Evolutionary conservation across 257 asterid species (phyloP), one percentile per base, ranked within the genome.

Genomic region (Parsonsia alboflavescens): DNA sequence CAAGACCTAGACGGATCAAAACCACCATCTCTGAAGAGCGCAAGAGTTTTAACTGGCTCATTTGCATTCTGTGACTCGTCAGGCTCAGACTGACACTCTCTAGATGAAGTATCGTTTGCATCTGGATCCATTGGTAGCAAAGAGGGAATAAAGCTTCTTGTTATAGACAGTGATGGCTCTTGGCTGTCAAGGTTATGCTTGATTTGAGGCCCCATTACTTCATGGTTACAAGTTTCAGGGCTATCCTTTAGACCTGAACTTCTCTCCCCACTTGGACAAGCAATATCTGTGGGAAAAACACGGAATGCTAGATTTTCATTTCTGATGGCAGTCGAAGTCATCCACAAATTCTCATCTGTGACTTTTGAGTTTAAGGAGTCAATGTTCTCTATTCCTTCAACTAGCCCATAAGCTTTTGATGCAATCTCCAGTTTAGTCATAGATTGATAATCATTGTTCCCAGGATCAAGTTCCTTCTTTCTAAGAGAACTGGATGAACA

Each of bases 21-120:
- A 76, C 58, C 45, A 74, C 41, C 72, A 24, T 80, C 81, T 19
- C 74, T 70, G 41, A 81, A 76, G 58, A 84, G 77, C 24, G 83
- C 49, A 66, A 58, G 83, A 63, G 79, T 59, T 75, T 82, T 79
- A 73, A 77, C 73, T 80, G 66, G 68, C 56, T 72, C 80, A 11
- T 68, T 67, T 58, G 84, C 76, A 68, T 79, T 80, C 78, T 67
- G 77, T 3, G 83, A 75, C 74, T 77, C 56, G 53, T 83, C 84
- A 10, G 81, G 64, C 22, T 28, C 70, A 50, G 49, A 73, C 69
- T 58, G 73, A 36, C 46, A 30, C 24, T 57, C 70, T 45, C 58
- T 54, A 33, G 70, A 36, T n/a, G 64, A 75, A 68, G 22, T 68
- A 50, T 15, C 16, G 6, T 67, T 63, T n/a, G 62, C 71, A 66